Evolutionary conservation across 345 rosid genomes (phyloP).

Genomic region (Gossypium australe): DNA sequence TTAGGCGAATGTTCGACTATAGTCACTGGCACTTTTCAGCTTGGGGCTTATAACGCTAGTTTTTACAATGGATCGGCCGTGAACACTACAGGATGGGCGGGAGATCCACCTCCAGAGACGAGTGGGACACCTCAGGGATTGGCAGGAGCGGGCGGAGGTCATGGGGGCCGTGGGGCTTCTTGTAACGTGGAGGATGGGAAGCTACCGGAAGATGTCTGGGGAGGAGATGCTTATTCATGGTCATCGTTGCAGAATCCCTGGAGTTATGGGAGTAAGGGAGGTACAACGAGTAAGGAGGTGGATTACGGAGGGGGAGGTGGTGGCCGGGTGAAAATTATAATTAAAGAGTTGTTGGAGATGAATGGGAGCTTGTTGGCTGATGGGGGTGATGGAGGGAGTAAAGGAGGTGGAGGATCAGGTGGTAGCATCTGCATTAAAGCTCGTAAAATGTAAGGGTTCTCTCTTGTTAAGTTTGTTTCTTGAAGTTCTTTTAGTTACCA

Average conservation of each 20-base stretch:
- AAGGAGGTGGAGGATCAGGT: slow-evolving; percentile 98
- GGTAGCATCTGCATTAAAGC: slow-evolving; percentile 80
- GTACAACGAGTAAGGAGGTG: slow-evolving; percentile 79
- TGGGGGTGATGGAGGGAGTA: slow-evolving; percentile 63
- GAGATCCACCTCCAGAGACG: slow-evolving; percentile 83
- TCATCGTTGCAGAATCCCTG: slow-evolving; percentile 60
- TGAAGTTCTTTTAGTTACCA: slow-evolving; percentile 13
- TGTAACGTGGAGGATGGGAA: slow-evolving; percentile 56
- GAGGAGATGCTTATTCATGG: slow-evolving; percentile 98
- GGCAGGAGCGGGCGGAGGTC: slow-evolving; percentile 94
- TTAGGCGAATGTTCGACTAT: slow-evolving; percentile 62
- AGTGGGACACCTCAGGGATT: slow-evolving; percentile 92
- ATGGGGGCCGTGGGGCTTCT: slow-evolving; percentile 94
- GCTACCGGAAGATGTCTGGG: slow-evolving; percentile 97
- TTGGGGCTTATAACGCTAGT: slow-evolving; percentile 63
- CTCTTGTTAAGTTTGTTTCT: slow-evolving; percentile 12
- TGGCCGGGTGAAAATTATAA: slow-evolving; percentile 59
- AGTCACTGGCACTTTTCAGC: slow-evolving; percentile 62
- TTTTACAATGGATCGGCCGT: slow-evolving; percentile 58
- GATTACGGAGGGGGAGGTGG: slow-evolving; percentile 95
- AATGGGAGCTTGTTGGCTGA: slow-evolving; percentile 73
- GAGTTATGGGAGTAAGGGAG: slow-evolving; percentile 90
- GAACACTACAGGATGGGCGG: slow-evolving; percentile 80
- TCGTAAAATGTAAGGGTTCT: slow-evolving; percentile 62
- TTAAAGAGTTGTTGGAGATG: slow-evolving; percentile 44